These are phyloP conservation scores for Elaeis oleifera DNA, from an alignment of 202 grass and related monocot genomes.

Conservation along the genomic window DNA sequence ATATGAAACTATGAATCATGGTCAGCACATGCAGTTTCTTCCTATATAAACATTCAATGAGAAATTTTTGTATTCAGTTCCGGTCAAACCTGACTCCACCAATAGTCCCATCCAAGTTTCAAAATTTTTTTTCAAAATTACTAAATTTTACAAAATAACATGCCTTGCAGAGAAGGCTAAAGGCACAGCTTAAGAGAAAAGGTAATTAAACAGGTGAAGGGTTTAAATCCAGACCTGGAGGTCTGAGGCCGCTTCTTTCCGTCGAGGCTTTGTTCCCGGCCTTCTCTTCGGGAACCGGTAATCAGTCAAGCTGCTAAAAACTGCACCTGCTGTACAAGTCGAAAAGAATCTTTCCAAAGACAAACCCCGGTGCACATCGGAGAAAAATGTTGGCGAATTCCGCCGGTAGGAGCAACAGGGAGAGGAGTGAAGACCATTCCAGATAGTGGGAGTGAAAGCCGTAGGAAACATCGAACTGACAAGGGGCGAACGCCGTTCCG, in stretches of 20 bases:
- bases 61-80: too few relatives aligned
- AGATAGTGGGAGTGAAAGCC: neutral
- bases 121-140: too few relatives aligned
- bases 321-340: constrained; percentile 23
- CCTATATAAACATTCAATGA: too few relatives aligned
- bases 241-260: constrained; percentile 71
- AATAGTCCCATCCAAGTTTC: too few relatives aligned
- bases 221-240: constrained; percentile 36
- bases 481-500: neutral
- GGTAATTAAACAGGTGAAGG: too few relatives aligned
- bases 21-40: too few relatives aligned
- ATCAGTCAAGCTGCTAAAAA: constrained; percentile 47
- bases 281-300: constrained; percentile 64
- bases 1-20: too few relatives aligned
- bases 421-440: neutral
- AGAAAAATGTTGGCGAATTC: neutral
- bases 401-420: neutral
- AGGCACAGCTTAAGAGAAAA: too few relatives aligned
- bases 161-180: too few relatives aligned
- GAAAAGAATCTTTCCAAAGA: constrained; percentile 29
- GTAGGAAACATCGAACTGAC: neutral
- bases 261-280: constrained; percentile 48
- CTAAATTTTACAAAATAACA: too few relatives aligned
- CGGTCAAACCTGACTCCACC: too few relatives aligned
- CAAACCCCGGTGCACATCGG: neutral